Evolutionary conservation across 1,284 basidiomycete genomes (phyloP), one percentile per base, ranked within the genome.

Genomic region (Earliella scabrosa): DNA sequence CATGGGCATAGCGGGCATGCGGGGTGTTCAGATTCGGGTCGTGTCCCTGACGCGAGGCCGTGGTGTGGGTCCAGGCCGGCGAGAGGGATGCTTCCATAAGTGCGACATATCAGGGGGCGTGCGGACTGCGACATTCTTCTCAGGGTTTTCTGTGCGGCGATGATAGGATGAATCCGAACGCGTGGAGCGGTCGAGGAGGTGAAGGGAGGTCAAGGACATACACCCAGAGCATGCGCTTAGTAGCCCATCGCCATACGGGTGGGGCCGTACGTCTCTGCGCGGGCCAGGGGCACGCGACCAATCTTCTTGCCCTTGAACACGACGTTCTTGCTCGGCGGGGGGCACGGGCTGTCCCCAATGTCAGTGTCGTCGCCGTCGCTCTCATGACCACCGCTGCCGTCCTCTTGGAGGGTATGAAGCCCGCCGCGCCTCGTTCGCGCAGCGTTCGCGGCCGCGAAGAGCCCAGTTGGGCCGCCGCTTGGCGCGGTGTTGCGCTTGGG

Each of bases 301-400:
- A 82, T 64, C 72, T 81, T 83, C 71, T 83, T 86, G 63, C 74
- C 76, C 67, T 85, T 86, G 59, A 80, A 73, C n/a, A 67, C 69
- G 48, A 71, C 71, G 36, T 71, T 75, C 66, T 86, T 88, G 36
- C 77, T 82, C 11, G 87, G 85, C 35, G 89, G 88, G 13, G 90
- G 90, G 73, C 90, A 92, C 1, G 90, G 90, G 64, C 90, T 92
- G 65, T 90, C 89, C 16, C 87, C 89, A 47, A 91, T 73, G 63
- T 91, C 88, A 9, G 82, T 84, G 47, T 90, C 88, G 45, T 86
- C 88, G 52, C 89, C 88, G 43, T 90, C 89, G 27, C 81, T 83
- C 39, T 69, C 66, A 47, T 82, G 81, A 20, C 73, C 74, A 10
- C 78, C 78, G 35, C 85, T 85, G 20, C 76, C 76, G 60, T 88